These are phyloP conservation scores for Fusarium sp. DNA, from an alignment of 2,329 filamentous ascomycete genomes.

Conservation along the genomic window DNA sequence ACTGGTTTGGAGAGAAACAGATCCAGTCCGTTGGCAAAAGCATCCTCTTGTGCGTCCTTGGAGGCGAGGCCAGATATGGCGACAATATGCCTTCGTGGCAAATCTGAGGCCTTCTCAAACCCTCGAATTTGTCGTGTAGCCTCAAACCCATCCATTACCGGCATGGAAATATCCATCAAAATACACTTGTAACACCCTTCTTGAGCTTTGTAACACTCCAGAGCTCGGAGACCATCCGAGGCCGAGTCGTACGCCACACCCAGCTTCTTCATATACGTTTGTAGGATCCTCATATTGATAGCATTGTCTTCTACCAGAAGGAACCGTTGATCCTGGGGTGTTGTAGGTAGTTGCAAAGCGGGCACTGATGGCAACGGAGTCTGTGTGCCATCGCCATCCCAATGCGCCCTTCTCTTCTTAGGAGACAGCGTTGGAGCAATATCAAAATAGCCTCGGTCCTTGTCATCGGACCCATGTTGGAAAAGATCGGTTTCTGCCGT, in stretches of 20 bases:
- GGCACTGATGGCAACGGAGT: conserved; percentile 1
- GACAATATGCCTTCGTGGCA: conserved; percentile 56
- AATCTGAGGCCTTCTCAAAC: conserved; percentile 56
- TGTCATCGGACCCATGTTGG: neutral
- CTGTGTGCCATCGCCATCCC: neutral
- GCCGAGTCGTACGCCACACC: conserved; percentile 43
- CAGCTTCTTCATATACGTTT: conserved; percentile 49
- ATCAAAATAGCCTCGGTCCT: neutral
- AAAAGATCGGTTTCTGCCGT: neutral
- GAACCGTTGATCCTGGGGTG: conserved; percentile 21
- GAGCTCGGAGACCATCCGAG: conserved; percentile 47
- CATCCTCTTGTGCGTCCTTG: conserved; percentile 61
- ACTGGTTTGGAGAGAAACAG: conserved; percentile 66
- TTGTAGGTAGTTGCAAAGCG: neutral
- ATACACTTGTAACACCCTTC: conserved; percentile 44
- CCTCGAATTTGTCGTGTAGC: conserved; percentile 60
- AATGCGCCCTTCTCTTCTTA: conserved; percentile 8
- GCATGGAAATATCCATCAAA: conserved; percentile 66
- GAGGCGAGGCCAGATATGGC: conserved; percentile 64
- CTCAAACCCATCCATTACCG: conserved; percentile 64
- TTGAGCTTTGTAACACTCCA: conserved; percentile 43
- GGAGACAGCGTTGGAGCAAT: neutral
- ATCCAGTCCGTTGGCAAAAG: conserved; percentile 64
- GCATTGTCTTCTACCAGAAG: conserved; percentile 55
- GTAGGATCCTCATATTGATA: conserved; percentile 51